phyloP scores from a whole-genome alignment of 805 yeast genomes.

The Candida glaebosa region DNA sequence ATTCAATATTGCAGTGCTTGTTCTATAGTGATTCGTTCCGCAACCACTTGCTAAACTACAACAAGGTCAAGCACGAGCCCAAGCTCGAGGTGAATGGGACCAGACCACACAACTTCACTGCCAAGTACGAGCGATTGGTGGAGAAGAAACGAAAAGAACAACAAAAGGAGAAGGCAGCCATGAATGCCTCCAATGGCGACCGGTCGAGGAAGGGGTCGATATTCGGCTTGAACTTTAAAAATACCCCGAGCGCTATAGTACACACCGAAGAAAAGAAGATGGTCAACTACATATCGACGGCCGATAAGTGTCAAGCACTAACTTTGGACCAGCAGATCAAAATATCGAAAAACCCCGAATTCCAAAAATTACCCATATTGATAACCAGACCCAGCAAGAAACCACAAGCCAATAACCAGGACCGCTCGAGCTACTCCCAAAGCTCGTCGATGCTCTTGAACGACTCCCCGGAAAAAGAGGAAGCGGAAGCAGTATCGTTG shows the following conservation, averaged over 20 bases:
- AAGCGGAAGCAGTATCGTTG: constrained; percentile 19
- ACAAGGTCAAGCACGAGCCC: constrained; percentile 27
- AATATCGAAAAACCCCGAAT: constrained; percentile 25
- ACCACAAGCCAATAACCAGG: constrained; percentile 11
- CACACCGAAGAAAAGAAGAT: constrained; percentile 8
- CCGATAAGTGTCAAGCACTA: constrained; percentile 29
- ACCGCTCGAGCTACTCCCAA: constrained; percentile 27
- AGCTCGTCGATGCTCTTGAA: constrained; percentile 31
- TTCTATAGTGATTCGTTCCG: constrained; percentile 74
- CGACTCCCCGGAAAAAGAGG: constrained; percentile 11
- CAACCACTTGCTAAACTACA: constrained; percentile 25
- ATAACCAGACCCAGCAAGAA: constrained; percentile 33
- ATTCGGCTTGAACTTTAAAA: constrained; percentile 37
- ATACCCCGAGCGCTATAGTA: constrained; percentile 8
- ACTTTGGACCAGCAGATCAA: constrained; percentile 31
- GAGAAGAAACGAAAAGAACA: constrained; percentile 33
- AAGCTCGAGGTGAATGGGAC: constrained; percentile 27
- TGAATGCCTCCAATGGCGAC: neutral
- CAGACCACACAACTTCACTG: constrained; percentile 32
- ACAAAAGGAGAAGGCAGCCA: constrained; percentile 19
- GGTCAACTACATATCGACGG: constrained; percentile 18
- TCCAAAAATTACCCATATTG: constrained; percentile 28
- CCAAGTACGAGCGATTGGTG: constrained; percentile 38
- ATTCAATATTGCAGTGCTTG: constrained; percentile 85
- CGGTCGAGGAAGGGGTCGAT: constrained; percentile 31